Evolutionary conservation across 73 alveolate genomes (phyloP).

Genomic region (Halteria grandinella): DNA sequence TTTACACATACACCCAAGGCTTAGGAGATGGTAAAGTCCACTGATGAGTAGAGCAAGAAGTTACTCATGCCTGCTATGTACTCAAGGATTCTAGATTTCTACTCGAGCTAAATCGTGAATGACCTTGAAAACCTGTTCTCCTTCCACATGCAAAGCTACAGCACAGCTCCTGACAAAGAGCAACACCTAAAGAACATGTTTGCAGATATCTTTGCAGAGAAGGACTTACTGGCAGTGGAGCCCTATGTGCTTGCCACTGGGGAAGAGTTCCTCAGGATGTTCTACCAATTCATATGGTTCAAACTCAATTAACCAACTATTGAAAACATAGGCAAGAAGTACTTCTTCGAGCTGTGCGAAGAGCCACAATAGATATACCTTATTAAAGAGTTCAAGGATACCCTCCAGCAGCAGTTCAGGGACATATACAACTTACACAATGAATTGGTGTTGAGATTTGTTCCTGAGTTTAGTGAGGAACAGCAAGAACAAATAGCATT

Average conservation of each 20-base stretch:
- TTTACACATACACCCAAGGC: constrained; percentile 44
- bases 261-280: constrained; percentile 7
- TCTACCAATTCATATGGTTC: constrained; percentile 41
- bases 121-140: constrained; percentile 8
- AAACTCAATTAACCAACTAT: constrained; percentile 21
- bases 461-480: too few relatives aligned
- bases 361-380: background rate
- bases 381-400: background rate
- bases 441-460: background rate
- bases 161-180: constrained; percentile 3
- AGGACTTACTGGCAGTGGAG: background rate
- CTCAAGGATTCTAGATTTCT: constrained; percentile 4
- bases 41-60: background rate
- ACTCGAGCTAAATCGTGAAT: background rate
- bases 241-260: background rate
- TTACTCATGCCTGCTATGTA: constrained; percentile 20
- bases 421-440: background rate
- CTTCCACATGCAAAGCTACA: background rate
- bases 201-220: constrained; percentile 5
- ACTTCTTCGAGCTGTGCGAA: constrained; percentile 4
- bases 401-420: background rate
- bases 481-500: background rate
- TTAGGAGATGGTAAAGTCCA: too few relatives aligned
- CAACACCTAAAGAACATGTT: constrained; percentile 2
- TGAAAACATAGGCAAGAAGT: constrained; percentile 10